Evolutionary conservation across 352 stramenopile species (phyloP).

Genomic region (Phytophthora meadii): DNA sequence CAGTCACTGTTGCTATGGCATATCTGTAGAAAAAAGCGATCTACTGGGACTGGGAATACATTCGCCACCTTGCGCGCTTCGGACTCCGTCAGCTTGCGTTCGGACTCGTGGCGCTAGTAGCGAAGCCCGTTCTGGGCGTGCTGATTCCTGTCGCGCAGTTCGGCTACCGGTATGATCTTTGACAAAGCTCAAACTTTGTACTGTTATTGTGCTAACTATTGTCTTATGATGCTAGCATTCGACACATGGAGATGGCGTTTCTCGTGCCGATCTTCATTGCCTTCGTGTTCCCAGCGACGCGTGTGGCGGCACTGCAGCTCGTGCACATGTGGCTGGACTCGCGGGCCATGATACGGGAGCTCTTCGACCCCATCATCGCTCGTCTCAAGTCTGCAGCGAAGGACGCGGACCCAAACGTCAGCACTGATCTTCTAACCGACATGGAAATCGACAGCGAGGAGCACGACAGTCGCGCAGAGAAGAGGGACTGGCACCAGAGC

Average conservation of each 20-base stretch:
- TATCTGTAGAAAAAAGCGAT: conserved; percentile 55
- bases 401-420: conserved; percentile 32
- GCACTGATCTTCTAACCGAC: conserved; percentile 41
- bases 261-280: conserved; percentile 64
- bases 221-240: conserved; percentile 35
- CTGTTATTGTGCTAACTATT: conserved; percentile 7
- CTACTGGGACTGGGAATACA: conserved; percentile 82
- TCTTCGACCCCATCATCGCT: conserved; percentile 75
- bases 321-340: conserved; percentile 75
- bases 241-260: conserved; percentile 72
- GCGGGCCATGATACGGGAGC: conserved; percentile 67
- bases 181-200: background rate
- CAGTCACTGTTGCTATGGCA: background rate
- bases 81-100: conserved; percentile 58
- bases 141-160: conserved; percentile 66
- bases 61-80: conserved; percentile 56
- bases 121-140: conserved; percentile 56
- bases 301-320: conserved; percentile 47
- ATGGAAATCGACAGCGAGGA: conserved; percentile 41
- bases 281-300: conserved; percentile 56
- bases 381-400: conserved; percentile 62
- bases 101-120: conserved; percentile 54
- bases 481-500: conserved; percentile 59
- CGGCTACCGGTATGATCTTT: conserved; percentile 55
- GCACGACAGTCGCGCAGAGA: conserved; percentile 29